Conservation (phyloP, 768 basidiomycete species). For the Tulasnella sp. region DNA sequence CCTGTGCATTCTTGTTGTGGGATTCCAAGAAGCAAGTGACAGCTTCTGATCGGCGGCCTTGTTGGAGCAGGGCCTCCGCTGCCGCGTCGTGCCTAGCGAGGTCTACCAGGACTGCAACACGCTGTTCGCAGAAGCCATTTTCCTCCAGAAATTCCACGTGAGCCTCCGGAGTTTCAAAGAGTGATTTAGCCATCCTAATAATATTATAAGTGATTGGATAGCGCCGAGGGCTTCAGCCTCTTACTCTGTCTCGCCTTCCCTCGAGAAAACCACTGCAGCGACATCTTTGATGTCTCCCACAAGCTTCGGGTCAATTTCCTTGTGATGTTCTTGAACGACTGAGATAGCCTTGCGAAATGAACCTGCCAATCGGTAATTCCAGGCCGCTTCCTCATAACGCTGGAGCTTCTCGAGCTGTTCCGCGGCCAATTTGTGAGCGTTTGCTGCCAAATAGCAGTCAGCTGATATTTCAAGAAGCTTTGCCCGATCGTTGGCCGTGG, state of each 20-base stretch:
- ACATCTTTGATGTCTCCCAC: conserved; percentile 48
- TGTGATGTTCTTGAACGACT: conserved; percentile 31
- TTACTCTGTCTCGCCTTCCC: not conserved
- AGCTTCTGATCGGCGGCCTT: not conserved
- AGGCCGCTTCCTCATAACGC: conserved; percentile 2
- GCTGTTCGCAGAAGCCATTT: conserved; percentile 16
- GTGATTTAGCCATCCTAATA: not conserved
- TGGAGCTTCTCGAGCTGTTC: not conserved
- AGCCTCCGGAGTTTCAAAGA: conserved; percentile 3
- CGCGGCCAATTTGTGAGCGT: conserved; percentile 24
- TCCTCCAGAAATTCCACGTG: conserved; percentile 19
- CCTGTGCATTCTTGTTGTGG: not conserved
- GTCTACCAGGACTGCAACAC: not conserved
- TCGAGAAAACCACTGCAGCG: conserved; percentile 45
- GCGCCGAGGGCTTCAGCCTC: not conserved
- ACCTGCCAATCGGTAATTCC: conserved; percentile 26
- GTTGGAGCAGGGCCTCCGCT: not conserved
- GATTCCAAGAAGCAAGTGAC: not conserved
- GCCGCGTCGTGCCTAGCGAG: not conserved
- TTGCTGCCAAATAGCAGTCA: conserved; percentile 17
- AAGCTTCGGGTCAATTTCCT: conserved; percentile 44
- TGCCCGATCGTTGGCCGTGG: no score
- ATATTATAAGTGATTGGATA: not conserved
- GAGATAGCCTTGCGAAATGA: conserved; percentile 24
- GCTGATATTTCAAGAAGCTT: no score